Evolutionary conservation across 352 stramenopile genomes (phyloP).

Genomic region (Peronosclerospora sorghi): DNA sequence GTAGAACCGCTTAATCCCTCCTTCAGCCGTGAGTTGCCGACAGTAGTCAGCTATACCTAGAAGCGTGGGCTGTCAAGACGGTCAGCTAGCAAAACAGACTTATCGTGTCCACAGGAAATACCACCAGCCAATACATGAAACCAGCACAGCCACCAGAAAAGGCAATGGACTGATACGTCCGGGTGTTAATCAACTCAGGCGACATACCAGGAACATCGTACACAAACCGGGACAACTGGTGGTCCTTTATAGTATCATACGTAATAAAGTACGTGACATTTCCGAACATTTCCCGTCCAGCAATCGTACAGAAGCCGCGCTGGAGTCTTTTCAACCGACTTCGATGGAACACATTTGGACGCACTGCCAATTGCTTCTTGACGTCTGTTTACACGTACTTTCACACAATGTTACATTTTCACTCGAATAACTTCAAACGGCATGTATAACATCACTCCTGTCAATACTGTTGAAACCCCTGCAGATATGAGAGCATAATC

Average conservation of each 20-base stretch:
- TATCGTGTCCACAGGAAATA: slow-evolving; percentile 75
- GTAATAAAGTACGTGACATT: slow-evolving; percentile 81
- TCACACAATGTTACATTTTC: slow-evolving; percentile 64
- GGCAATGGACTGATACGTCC: slow-evolving; percentile 66
- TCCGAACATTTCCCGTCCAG: slow-evolving; percentile 69
- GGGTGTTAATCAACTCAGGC: slow-evolving; percentile 41
- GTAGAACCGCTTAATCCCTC: slow-evolving; percentile 55
- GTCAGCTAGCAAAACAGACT: slow-evolving; percentile 76
- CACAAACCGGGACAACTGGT: slow-evolving; percentile 50
- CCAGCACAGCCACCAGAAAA: slow-evolving; percentile 57
- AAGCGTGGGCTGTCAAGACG: slow-evolving; percentile 62
- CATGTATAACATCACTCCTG: slow-evolving; percentile 52
- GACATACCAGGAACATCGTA: slow-evolving; percentile 25
- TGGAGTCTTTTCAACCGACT: slow-evolving; percentile 63
- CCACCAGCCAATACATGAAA: slow-evolving; percentile 79
- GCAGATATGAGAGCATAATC: slow-evolving; percentile 35
- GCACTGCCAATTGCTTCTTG: slow-evolving; percentile 66
- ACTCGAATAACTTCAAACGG: slow-evolving; percentile 71
- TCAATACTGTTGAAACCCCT: slow-evolving; percentile 47
- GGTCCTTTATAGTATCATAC: slow-evolving; percentile 61
- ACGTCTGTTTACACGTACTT: no score
- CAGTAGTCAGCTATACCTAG: slow-evolving; percentile 55
- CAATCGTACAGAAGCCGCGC: slow-evolving; percentile 51
- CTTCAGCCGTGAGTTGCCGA: slow-evolving; percentile 34
- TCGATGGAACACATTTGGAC: slow-evolving; percentile 44